These are phyloP conservation scores for Picochlorum sp. DNA, from an alignment of 139 green algal genomes.

Conservation along the genomic window DNA sequence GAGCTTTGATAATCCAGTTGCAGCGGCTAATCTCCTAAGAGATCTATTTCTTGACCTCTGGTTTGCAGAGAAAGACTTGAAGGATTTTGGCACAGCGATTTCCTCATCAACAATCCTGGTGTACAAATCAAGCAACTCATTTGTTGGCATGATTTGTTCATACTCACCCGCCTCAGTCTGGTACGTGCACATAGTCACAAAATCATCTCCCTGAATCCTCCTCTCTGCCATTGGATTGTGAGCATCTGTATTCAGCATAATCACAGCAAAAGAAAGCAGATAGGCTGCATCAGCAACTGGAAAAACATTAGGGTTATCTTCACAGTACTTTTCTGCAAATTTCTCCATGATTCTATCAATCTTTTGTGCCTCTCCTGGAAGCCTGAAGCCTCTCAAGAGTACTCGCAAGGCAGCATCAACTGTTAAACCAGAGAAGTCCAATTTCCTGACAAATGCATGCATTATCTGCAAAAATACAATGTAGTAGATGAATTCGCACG, in stretches of 20 bases:
- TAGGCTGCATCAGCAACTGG: conserved; percentile 72
- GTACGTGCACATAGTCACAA: conserved; percentile 66
- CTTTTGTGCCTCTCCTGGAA: conserved; percentile 97
- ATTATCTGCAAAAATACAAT: conserved; percentile 43
- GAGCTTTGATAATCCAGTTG: conserved; percentile 51
- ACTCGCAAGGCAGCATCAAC: conserved; percentile 65
- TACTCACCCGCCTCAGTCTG: conserved; percentile 31
- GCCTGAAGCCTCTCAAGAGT: conserved; percentile 60
- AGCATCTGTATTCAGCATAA: conserved; percentile 96
- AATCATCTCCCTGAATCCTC: conserved; percentile 62
- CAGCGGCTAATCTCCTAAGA: conserved; percentile 42
- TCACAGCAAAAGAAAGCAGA: conserved; percentile 79
- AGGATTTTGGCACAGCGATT: conserved; percentile 2
- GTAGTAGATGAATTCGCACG: neutral
- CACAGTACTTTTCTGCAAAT: conserved; percentile 81
- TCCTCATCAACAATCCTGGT: conserved; percentile 2
- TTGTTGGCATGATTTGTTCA: conserved; percentile 54
- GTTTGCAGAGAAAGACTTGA: neutral
- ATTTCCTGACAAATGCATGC: conserved; percentile 65
- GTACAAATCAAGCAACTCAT: conserved; percentile 40
- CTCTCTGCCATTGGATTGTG: conserved; percentile 87
- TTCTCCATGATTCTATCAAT: conserved; percentile 99
- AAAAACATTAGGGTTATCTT: conserved; percentile 64
- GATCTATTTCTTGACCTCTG: conserved; percentile 5
- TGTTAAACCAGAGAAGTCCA: conserved; percentile 36